Base-by-base conservation (phyloP, 345 rosid genomes). In the Euphorbia tirucalli region DNA sequence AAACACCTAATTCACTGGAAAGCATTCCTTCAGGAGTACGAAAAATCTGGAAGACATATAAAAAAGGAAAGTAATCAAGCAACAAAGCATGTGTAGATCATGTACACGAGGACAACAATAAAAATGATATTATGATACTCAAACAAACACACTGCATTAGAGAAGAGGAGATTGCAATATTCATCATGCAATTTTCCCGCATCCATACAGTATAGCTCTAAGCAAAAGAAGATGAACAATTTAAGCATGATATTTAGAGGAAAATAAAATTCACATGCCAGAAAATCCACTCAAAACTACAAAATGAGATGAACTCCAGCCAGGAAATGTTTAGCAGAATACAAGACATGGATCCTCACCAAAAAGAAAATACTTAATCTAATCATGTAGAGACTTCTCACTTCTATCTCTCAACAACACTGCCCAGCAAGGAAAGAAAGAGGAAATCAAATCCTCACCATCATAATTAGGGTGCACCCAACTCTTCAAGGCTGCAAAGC, bases 21-120 rank as follows among this genome's bases (percentile, higher is more conserved):
- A 95, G 97, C 81, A 86, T 85, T 74, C 97, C 97, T 75, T 89
- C 99, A 69, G 99, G 97, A 50, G 97, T 92, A 61, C 61, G 83
- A 69, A 90, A 95, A 77, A 95, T 85, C 97, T 95, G 82, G 66
- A 69, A 74, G 55, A 80, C 35, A 75, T 28, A 61, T 7, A 16
- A 69, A 32, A 39, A 46, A 50, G 54, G 46, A 16, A 65, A 4
- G 11, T n/a, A 39, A 65, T 25, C 31, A 24, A 24, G 21, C 37
- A 62, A 66, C 18, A 61, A 56, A 35, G 18, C 39, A 49, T 19
- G 61, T 32, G 13, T 4, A 11, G 27, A 41, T 9, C 16, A 22
- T 18, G 39, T 48, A 48, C 0, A 19, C 39, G 11, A 56, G 11
- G 13, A 54, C 3, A 55, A 13, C 0, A 68, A 30, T 22, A 30